Evolutionary conservation across 805 yeast genomes (phyloP).

Genomic region (Yarrowia keelungensis): DNA sequence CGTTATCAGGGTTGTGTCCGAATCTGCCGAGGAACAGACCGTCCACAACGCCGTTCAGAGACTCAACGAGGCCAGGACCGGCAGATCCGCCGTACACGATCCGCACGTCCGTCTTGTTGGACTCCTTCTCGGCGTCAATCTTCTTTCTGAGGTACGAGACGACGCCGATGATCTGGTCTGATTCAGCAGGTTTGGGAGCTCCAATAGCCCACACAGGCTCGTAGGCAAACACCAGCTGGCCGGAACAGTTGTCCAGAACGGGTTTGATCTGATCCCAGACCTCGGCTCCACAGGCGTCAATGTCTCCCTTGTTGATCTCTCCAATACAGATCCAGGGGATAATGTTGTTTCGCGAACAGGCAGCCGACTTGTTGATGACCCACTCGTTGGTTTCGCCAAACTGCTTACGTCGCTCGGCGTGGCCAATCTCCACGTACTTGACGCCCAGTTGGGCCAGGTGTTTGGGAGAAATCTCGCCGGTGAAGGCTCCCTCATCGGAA

Average conservation of each 20-base stretch:
- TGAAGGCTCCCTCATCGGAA: slow-evolving; percentile 46
- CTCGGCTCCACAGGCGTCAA: slow-evolving; percentile 40
- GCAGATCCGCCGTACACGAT: slow-evolving; percentile 48
- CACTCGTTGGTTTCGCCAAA: slow-evolving; percentile 46
- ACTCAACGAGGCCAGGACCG: slow-evolving; percentile 44
- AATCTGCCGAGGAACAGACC: slow-evolving; percentile 48
- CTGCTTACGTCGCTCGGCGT: slow-evolving; percentile 47
- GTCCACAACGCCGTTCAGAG: slow-evolving; percentile 44
- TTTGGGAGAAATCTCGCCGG: slow-evolving; percentile 47
- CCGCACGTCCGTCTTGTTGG: slow-evolving; percentile 42
- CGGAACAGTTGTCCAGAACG: slow-evolving; percentile 22
- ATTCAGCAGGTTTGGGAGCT: slow-evolving; percentile 46
- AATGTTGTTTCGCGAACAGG: slow-evolving; percentile 43
- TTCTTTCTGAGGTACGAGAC: slow-evolving; percentile 32
- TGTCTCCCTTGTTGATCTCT: slow-evolving; percentile 41
- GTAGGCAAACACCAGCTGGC: slow-evolving; percentile 45
- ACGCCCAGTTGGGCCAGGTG: slow-evolving; percentile 45
- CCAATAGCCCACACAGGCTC: slow-evolving; percentile 50
- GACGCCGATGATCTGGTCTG: slow-evolving; percentile 45
- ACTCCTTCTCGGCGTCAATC: slow-evolving; percentile 35
- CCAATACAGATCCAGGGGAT: slow-evolving; percentile 47
- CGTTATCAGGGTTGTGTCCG: slow-evolving; percentile 46
- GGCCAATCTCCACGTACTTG: slow-evolving; percentile 46
- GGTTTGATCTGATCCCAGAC: slow-evolving; percentile 37
- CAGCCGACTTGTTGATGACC: slow-evolving; percentile 44